Percentiles rank a stretch among this genome's conserved stretches.
Conservation (phyloP, 2,329 filamentous ascomycete species). For the Ascochyta clinopodiicola region DNA sequence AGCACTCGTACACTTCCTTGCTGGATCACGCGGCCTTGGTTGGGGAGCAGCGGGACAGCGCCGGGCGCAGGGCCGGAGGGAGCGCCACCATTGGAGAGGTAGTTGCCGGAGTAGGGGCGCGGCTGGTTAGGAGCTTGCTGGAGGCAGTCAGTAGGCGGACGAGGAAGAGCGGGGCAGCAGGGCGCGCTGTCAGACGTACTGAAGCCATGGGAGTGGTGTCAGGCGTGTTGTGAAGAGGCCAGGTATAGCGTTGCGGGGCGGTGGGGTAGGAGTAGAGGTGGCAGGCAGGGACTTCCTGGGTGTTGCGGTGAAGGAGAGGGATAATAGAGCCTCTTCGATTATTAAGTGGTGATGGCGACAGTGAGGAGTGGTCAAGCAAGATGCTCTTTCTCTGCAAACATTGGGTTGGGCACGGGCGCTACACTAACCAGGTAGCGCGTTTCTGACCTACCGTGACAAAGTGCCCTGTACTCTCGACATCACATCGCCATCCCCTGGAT, state of each 20-base stretch:
- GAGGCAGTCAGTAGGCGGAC: conserved; percentile 29
- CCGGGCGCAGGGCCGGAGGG: conserved; percentile 52
- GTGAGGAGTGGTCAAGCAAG: conserved; percentile 20
- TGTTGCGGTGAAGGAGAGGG: conserved; percentile 17
- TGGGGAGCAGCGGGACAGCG: conserved; percentile 57
- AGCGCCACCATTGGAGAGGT: conserved; percentile 56
- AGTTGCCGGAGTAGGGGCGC: conserved; percentile 57
- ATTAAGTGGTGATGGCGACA: conserved; percentile 35
- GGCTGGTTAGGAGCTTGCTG: conserved; percentile 60
- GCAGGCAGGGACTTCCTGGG: conserved; percentile 17
- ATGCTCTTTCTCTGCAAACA: conserved; percentile 31
- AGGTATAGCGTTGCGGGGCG: conserved; percentile 22
- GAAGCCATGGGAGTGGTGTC: conserved; percentile 44
- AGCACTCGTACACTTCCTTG: conserved; percentile 57
- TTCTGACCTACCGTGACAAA: conserved; percentile 27
- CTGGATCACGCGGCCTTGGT: conserved; percentile 60
- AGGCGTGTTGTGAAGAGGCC: conserved; percentile 31
- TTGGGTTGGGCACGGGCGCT: conserved; percentile 18
- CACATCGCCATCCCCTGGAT: not conserved
- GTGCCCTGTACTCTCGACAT: conserved; percentile 18
- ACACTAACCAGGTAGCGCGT: conserved; percentile 22
- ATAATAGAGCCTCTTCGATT: conserved; percentile 31
- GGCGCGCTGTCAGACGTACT: conserved; percentile 30
- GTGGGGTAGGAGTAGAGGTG: conserved; percentile 7
- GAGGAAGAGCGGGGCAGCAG: conserved; percentile 15